phyloP scores from a whole-genome alignment of 257 asterid species.

The Ocimum tenuiflorum region DNA sequence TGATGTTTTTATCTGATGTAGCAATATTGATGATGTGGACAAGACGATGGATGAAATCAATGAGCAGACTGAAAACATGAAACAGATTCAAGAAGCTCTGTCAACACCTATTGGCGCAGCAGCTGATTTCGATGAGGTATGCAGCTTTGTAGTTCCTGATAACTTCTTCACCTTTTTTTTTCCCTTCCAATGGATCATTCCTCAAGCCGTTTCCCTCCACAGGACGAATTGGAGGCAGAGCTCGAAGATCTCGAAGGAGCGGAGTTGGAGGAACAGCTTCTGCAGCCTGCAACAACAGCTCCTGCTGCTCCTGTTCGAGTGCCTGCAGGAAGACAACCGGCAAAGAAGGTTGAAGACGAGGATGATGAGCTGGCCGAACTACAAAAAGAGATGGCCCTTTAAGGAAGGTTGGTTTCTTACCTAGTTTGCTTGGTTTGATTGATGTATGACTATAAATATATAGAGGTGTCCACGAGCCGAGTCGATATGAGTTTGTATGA shows the following conservation, averaged over 20 bases:
- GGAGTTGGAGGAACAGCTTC: conserved; percentile 69
- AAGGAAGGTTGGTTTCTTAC: conserved; percentile 32
- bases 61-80: conserved; percentile 42
- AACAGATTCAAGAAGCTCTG: conserved; percentile 69
- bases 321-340: conserved; percentile 57
- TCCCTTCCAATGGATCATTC: background rate
- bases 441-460: no score
- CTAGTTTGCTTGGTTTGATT: no score
- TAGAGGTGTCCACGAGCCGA: no score
- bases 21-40: conserved; percentile 19
- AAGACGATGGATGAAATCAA: background rate
- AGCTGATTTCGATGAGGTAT: conserved; percentile 77
- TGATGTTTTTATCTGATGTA: conserved; percentile 22
- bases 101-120: conserved; percentile 24
- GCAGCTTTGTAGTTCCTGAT: conserved; percentile 6
- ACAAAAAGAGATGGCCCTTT: conserved; percentile 89
- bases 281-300: conserved; percentile 67
- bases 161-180: background rate
- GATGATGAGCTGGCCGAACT: conserved; percentile 79
- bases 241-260: conserved; percentile 82
- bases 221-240: conserved; percentile 82
- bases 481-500: no score
- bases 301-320: conserved; percentile 56
- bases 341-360: conserved; percentile 39
- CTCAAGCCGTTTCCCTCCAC: conserved; percentile 13